These are phyloP conservation scores for Dinochytrium kinnereticum DNA, from an alignment of 371 early-diverging fungal species.

Conservation along the genomic window DNA sequence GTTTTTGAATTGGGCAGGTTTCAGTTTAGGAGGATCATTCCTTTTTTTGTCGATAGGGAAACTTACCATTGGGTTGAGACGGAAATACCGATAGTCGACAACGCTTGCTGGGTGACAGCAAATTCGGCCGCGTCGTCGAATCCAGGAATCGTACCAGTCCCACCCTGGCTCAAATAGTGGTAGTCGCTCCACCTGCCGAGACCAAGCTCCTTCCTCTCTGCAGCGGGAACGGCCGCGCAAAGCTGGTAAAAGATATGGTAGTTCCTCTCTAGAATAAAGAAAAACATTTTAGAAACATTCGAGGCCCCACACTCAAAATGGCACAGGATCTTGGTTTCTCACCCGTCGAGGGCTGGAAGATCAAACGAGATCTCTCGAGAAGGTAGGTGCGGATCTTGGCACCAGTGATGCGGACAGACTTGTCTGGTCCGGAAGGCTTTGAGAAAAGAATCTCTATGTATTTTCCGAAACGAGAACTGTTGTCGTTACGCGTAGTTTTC, in stretches of 20 bases:
- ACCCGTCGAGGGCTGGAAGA: constrained; percentile 80
- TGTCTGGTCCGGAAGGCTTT: constrained; percentile 54
- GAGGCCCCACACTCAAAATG: not conserved
- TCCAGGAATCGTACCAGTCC: constrained; percentile 75
- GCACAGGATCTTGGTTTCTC: not conserved
- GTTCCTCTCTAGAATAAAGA: constrained; percentile 70
- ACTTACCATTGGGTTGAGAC: constrained; percentile 76
- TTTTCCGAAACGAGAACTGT: constrained; percentile 98
- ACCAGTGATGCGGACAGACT: constrained; percentile 81
- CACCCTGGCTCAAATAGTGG: constrained; percentile 86
- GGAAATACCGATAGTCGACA: constrained; percentile 83
- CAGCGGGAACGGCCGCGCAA: constrained; percentile 83
- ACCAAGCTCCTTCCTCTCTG: constrained; percentile 79
- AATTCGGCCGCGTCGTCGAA: constrained; percentile 93
- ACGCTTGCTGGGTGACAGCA: constrained; percentile 78
- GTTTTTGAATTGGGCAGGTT: too few species aligned
- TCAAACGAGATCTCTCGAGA: constrained; percentile 94
- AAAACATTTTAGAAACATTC: not conserved
- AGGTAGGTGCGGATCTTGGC: constrained; percentile 96
- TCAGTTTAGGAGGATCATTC: too few species aligned
- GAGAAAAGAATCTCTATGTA: constrained; percentile 86
- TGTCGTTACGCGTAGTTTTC: constrained; percentile 98
- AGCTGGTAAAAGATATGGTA: constrained; percentile 99
- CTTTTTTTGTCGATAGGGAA: not conserved
- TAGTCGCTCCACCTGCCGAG: constrained; percentile 74